Conservation (phyloP, 768 basidiomycete species). For the Tulasnella sp. region DNA sequence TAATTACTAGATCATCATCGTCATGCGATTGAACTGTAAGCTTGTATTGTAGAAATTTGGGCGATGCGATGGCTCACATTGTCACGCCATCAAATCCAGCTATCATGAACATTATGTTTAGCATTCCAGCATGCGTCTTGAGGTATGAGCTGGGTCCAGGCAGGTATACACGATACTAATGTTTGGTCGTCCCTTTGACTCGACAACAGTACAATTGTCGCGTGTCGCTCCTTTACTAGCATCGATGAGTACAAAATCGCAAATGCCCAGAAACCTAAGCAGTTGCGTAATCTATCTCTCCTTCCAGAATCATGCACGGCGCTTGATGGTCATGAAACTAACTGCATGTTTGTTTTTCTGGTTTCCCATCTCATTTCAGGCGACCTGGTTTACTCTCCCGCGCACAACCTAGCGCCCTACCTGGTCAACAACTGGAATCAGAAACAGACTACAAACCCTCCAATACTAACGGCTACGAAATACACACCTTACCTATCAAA, state of each 20-base stretch:
- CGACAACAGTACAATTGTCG: conserved; percentile 8
- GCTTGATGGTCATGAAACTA: background rate
- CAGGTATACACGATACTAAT: background rate
- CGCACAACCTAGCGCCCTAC: background rate
- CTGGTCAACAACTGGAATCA: no score
- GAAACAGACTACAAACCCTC: background rate
- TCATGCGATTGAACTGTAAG: conserved; percentile 9
- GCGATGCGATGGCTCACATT: background rate
- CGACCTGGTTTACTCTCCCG: background rate
- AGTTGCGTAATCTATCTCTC: background rate
- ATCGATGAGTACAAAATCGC: background rate
- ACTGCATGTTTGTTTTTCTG: background rate
- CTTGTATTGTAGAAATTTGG: background rate
- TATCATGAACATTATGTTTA: conserved; percentile 11
- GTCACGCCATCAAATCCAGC: background rate
- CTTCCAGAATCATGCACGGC: background rate
- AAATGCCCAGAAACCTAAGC: background rate
- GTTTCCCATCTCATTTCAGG: background rate
- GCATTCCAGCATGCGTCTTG: conserved; percentile 3
- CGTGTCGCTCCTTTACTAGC: conserved; percentile 7
- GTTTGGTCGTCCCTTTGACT: background rate
- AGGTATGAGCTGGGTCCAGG: background rate
- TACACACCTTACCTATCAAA: background rate
- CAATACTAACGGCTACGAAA: background rate
- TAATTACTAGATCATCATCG: background rate